A percentile compares a stretch with the other conserved stretches of the same genome.
These are phyloP conservation scores for Penicillium digitatum DNA, from an alignment of 2,329 filamentous ascomycete species.

Conservation along the genomic window DNA sequence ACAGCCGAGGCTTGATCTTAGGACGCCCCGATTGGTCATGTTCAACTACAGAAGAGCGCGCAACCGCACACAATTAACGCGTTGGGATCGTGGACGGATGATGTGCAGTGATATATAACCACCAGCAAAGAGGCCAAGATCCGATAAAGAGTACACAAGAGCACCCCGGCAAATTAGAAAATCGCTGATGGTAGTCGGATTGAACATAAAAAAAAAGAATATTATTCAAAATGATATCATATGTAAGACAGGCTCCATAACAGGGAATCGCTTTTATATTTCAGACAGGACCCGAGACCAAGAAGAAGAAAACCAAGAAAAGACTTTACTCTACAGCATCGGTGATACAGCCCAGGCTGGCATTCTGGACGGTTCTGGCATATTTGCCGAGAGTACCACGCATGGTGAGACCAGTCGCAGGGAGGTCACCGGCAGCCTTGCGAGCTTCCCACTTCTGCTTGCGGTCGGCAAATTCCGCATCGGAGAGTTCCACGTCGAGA, in stretches of 20 bases:
- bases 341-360: slow-evolving; percentile 49
- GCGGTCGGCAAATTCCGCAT: slow-evolving; percentile 60
- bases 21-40: background rate
- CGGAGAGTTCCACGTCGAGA: slow-evolving; percentile 62
- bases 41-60: background rate
- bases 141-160: background rate
- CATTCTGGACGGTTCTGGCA: slow-evolving; percentile 49
- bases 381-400: slow-evolving; percentile 70
- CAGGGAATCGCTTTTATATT: slow-evolving; percentile 23
- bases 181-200: background rate
- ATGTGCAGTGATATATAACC: background rate
- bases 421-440: slow-evolving; percentile 37
- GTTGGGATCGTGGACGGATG: background rate
- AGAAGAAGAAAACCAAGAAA: slow-evolving; percentile 4
- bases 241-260: slow-evolving; percentile 18
- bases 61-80: background rate
- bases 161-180: background rate
- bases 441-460: slow-evolving; percentile 56
- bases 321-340: slow-evolving; percentile 37
- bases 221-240: slow-evolving; percentile 22
- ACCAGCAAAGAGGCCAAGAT: background rate
- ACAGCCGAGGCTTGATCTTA: background rate
- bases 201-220: slow-evolving; percentile 6
- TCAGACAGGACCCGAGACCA: slow-evolving; percentile 14
- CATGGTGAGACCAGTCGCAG: slow-evolving; percentile 53